Conservation (phyloP, 352 stramenopile genomes). For the Peronospora belbahrii region DNA sequence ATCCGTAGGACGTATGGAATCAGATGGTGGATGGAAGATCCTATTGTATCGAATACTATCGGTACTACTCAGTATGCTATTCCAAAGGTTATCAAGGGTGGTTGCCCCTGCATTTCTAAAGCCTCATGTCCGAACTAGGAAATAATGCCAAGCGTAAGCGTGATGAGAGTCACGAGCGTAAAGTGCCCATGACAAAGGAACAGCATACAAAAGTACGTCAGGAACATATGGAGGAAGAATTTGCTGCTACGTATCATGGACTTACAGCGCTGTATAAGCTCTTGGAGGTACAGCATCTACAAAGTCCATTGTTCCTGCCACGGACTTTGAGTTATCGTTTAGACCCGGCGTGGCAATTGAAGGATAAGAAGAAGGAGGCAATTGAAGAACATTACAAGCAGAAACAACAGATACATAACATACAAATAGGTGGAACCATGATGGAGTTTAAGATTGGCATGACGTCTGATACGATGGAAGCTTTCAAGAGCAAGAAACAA, state of each 20-base stretch:
- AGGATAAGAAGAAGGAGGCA: slow-evolving; percentile 1
- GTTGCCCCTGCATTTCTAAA: slow-evolving; percentile 16
- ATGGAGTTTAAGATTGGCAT: slow-evolving; percentile 61
- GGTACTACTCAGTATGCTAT: neutral
- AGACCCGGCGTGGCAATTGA: slow-evolving; percentile 24
- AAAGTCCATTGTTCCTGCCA: slow-evolving; percentile 66
- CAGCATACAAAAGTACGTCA: slow-evolving; percentile 46
- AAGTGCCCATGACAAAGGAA: slow-evolving; percentile 21
- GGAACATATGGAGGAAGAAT: slow-evolving; percentile 76
- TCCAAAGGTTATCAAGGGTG: slow-evolving; percentile 8
- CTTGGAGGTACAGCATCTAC: slow-evolving; percentile 64
- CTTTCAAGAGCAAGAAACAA: slow-evolving; percentile 50
- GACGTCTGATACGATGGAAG: slow-evolving; percentile 51
- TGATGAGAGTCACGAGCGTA: slow-evolving; percentile 42
- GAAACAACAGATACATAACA: neutral
- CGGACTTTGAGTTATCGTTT: slow-evolving; percentile 73
- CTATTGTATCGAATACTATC: neutral
- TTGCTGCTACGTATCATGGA: slow-evolving; percentile 65
- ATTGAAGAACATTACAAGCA: too few species aligned
- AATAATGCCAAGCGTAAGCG: slow-evolving; percentile 63
- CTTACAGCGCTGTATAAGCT: slow-evolving; percentile 80
- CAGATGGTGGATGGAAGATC: slow-evolving; percentile 3
- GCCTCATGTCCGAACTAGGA: slow-evolving; percentile 18
- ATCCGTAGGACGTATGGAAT: too few species aligned
- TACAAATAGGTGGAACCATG: slow-evolving; percentile 28